Base-by-base conservation (phyloP, 805 yeast genomes). In the Brettanomyces bruxellensis region DNA sequence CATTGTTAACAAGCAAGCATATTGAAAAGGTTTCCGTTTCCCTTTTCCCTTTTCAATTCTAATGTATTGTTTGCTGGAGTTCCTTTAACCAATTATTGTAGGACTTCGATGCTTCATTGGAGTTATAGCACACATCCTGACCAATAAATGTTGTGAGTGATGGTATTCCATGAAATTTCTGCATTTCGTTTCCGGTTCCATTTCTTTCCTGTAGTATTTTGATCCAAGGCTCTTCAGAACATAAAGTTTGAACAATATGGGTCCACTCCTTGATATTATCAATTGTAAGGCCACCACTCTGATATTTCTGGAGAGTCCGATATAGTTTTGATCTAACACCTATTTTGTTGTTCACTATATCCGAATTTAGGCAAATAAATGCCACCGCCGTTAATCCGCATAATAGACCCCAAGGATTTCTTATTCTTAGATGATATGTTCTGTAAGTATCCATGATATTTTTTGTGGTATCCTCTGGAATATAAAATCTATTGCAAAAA, bases 351-450 rank as follows among this genome's bases (percentile, higher is more conserved):
- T 64, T 57, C 13, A 82, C 59, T 34, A 68, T 57, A 23, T 67
- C 67, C 47, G 73, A 71, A 58, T 80, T 79, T 32, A 83, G 68
- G 13, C 79, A 68, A 18, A 70, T 65, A 46, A 78, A 79, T 12
- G 82, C 80, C 18, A 81, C 73, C 34, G 81, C 68, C 1, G 83
- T 70, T 50, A 84, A 57, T 0, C 90, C 90, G 58, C 86, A 80
- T 3, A 83, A 75, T 23, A 84, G 59, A 6, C 79, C 78, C 88
- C 89, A 83, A 37, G 81, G 82, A 48, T 75, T 78, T 34, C 73
- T 73, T 37, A 81, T 72, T 51, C 78, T 76, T 40, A 72, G 70
- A 41, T 72, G 69, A 55, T 78, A 76, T 3, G 67, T 60, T 37
- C 70, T 62, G 52, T 73, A 83, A 1, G 79, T 72, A 38, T 70